Evolutionary conservation across 164 flowering plant genomes (phyloP), one percentile per base, ranked within the genome.

Genomic region (Annona cherimola): DNA sequence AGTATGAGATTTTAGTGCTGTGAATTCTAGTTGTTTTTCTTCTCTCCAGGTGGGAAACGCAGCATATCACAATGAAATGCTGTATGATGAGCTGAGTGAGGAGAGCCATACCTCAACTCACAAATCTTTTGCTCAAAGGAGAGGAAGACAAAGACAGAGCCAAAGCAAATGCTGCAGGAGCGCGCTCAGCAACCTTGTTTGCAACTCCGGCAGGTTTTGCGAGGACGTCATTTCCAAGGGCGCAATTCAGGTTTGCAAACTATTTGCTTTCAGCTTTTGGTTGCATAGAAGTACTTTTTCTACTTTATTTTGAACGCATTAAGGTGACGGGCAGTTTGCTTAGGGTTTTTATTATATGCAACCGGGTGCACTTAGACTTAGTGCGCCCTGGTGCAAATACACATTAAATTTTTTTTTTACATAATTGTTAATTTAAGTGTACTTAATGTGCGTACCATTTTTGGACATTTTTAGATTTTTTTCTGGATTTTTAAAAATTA

Each of bases 81-180:
- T 96, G 79, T 93, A 96, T 71, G 97, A 93, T 42, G 95, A 93
- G 78, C 96, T 96, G 18, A n/a, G n/a, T n/a, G n/a, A 85, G 85
- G 77, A 87, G 90, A 79, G 86, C 95, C 64, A 89, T 96, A 71
- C 92, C 98, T 74, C 95, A 86, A 68, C 86, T 96, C 4, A 86
- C 89, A 40, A 83, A 80, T 39, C 69, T 91, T 71, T 74, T 96
- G 81, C 80, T 85, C 73, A 82, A 93, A 9, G 73, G 83, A 0
- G 97, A 93, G 80, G 99, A 93, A 76, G 98, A 96, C 86, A 91
- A 93, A n/a, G n/a, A n/a, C n/a, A n/a, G n/a, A 75, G 92, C 98
- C 20, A 96, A 92, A 81, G 92, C 93, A 61, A 96, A 96, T 84
- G 98, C 99, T 35, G 96, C 99, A 7, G 99, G 97, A n/a, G n/a